Conservation (phyloP, 352 stramenopile genomes). For the Phytophthora uliginosa region DNA sequence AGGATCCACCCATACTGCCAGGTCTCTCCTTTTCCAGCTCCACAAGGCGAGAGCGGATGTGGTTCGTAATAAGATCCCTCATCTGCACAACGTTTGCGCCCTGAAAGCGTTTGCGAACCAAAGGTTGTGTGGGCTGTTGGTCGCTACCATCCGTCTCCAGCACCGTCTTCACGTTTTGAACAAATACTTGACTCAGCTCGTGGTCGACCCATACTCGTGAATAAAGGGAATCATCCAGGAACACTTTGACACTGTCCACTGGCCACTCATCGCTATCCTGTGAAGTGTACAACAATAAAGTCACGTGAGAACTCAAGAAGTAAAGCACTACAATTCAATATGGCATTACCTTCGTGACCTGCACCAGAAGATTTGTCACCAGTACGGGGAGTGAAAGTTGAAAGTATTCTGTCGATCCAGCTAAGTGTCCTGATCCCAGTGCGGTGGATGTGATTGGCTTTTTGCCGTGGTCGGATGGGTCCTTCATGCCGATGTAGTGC, state of each 20-base stretch:
- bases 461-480: constrained; percentile 40
- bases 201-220: constrained; percentile 88
- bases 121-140: constrained; percentile 20
- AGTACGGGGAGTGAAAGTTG: constrained; percentile 80
- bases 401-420: constrained; percentile 40
- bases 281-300: background rate
- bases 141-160: constrained; percentile 37
- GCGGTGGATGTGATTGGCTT: constrained; percentile 29
- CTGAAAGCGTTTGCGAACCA: constrained; percentile 61
- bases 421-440: constrained; percentile 29
- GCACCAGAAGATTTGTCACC: constrained; percentile 75
- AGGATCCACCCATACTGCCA: constrained; percentile 22
- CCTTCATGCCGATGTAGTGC: constrained; percentile 72
- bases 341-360: constrained; percentile 65
- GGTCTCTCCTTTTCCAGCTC: constrained; percentile 80
- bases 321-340: background rate
- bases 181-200: constrained; percentile 81
- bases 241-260: constrained; percentile 89
- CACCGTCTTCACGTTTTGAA: constrained; percentile 84
- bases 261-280: constrained; percentile 69
- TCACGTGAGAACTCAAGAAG: background rate
- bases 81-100: constrained; percentile 51
- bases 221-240: constrained; percentile 86
- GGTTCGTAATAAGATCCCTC: constrained; percentile 73
- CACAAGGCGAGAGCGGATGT: constrained; percentile 66